A percentile compares a stretch with the other conserved stretches of the same genome.
Conservation (phyloP, 352 stramenopile genomes). For the Elongisporangium prolatum region DNA sequence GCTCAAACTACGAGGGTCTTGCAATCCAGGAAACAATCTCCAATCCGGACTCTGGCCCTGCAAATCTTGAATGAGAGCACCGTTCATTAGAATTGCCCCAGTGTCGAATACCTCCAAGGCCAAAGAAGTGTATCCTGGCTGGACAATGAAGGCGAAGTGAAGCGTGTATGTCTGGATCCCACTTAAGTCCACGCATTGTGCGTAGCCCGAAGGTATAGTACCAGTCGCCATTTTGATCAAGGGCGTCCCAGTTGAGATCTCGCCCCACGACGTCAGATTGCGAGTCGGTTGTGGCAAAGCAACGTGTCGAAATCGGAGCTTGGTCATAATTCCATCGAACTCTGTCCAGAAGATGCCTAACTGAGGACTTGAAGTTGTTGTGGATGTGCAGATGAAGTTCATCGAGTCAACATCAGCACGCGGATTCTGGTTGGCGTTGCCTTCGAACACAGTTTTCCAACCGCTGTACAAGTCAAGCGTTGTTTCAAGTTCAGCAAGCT, state of each 20-base stretch:
- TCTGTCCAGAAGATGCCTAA: slow-evolving; percentile 65
- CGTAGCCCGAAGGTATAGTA: slow-evolving; percentile 28
- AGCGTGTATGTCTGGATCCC: slow-evolving; percentile 29
- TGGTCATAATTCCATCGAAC: slow-evolving; percentile 61
- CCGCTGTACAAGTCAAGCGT: slow-evolving; percentile 16
- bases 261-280: slow-evolving; percentile 21
- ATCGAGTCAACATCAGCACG: slow-evolving; percentile 32
- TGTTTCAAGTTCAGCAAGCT: slow-evolving; percentile 15
- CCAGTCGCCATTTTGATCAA: slow-evolving; percentile 39
- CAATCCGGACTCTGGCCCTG: slow-evolving; percentile 43
- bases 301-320: slow-evolving; percentile 53
- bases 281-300: slow-evolving; percentile 15
- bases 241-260: slow-evolving; percentile 30
- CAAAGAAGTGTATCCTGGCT: slow-evolving; percentile 21
- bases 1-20: slow-evolving; percentile 41
- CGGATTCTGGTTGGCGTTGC: slow-evolving; percentile 51
- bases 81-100: slow-evolving; percentile 42
- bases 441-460: slow-evolving; percentile 15
- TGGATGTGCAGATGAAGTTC: slow-evolving; percentile 33
- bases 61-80: slow-evolving; percentile 31
- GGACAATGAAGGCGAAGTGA: slow-evolving; percentile 50
- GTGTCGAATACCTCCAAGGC: slow-evolving; percentile 37
- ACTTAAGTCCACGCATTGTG: slow-evolving; percentile 48
- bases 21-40: slow-evolving; percentile 35
- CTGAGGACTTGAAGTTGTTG: slow-evolving; percentile 3